A percentile compares a stretch with the other conserved stretches of the same genome.
Evolutionary conservation across 2,329 filamentous ascomycete species (phyloP).

Genomic region (Talaromyces sp.): DNA sequence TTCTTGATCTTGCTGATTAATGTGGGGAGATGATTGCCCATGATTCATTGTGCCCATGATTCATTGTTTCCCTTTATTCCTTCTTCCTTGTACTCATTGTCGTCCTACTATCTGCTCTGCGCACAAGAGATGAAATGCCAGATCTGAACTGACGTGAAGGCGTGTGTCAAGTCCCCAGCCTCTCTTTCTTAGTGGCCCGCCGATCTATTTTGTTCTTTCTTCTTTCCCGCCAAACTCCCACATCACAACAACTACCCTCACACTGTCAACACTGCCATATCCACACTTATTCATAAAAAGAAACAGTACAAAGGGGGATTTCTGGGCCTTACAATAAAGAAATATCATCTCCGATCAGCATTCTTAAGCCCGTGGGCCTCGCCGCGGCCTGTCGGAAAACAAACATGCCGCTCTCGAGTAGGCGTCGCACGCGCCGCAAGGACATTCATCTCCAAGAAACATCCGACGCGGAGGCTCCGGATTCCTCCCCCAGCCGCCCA

Average conservation of each 20-base stretch:
- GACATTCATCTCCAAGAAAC: conserved; percentile 42
- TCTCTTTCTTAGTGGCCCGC: not conserved
- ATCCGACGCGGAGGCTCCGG: conserved; percentile 42
- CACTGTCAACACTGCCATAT: too few relatives aligned
- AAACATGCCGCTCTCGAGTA: conserved; percentile 40
- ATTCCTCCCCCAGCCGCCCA: conserved; percentile 45
- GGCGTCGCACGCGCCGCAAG: conserved; percentile 43
- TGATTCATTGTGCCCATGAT: not conserved
- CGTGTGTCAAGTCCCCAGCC: conserved; percentile 1
- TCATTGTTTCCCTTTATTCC: not conserved
- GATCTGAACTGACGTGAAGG: not conserved
- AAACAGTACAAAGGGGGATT: too few relatives aligned
- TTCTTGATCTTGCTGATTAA: not conserved
- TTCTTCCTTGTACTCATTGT: not conserved
- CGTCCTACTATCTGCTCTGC: not conserved
- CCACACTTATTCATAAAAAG: not conserved
- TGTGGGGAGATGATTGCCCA: not conserved
- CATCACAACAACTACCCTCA: not conserved
- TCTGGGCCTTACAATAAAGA: not conserved
- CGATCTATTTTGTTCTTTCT: conserved; percentile 10
- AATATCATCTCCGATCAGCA: not conserved
- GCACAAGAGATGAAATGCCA: not conserved
- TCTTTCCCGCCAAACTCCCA: not conserved
- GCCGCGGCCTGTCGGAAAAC: not conserved
- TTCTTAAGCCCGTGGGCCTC: not conserved